phyloP scores from a whole-genome alignment of 768 basidiomycete species.

The Collybiopsis confluens region DNA sequence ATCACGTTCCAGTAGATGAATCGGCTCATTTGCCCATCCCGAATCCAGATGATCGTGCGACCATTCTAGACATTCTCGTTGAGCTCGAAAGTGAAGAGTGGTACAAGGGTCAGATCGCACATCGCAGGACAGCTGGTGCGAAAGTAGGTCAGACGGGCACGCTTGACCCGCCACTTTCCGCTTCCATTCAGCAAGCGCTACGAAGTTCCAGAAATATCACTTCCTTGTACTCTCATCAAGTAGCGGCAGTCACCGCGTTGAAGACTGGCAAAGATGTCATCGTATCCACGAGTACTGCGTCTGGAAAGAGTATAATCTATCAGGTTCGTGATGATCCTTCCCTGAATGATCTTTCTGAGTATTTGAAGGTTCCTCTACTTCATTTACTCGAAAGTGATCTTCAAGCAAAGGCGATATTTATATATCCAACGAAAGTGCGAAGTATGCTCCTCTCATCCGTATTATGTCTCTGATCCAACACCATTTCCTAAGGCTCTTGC shows the following conservation, averaged over 20 bases:
- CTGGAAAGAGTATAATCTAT: constrained; percentile 85
- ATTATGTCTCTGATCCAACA: background rate
- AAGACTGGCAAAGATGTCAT: constrained; percentile 64
- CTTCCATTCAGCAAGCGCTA: constrained; percentile 51
- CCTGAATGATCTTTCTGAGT: background rate
- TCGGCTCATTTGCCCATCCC: constrained; percentile 22
- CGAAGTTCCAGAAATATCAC: constrained; percentile 54
- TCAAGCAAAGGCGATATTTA: constrained; percentile 67
- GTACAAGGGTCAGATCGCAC: constrained; percentile 69
- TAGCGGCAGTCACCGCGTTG: constrained; percentile 64
- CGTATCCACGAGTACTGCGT: constrained; percentile 87
- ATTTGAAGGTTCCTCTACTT: constrained; percentile 62
- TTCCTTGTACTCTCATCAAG: constrained; percentile 65
- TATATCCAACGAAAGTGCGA: constrained; percentile 83
- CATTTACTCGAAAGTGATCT: constrained; percentile 58
- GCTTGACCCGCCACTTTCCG: constrained; percentile 56
- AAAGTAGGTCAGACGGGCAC: constrained; percentile 42
- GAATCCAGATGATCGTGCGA: constrained; percentile 46
- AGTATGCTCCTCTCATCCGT: background rate
- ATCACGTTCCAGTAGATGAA: constrained; percentile 10
- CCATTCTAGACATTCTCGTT: constrained; percentile 53
- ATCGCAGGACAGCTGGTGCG: constrained; percentile 49
- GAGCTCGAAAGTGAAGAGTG: constrained; percentile 56
- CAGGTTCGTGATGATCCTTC: constrained; percentile 41
- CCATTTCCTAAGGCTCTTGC: constrained; percentile 66